Conservation (phyloP, 2,329 filamentous ascomycete genomes). For the Neurospora sp. region DNA sequence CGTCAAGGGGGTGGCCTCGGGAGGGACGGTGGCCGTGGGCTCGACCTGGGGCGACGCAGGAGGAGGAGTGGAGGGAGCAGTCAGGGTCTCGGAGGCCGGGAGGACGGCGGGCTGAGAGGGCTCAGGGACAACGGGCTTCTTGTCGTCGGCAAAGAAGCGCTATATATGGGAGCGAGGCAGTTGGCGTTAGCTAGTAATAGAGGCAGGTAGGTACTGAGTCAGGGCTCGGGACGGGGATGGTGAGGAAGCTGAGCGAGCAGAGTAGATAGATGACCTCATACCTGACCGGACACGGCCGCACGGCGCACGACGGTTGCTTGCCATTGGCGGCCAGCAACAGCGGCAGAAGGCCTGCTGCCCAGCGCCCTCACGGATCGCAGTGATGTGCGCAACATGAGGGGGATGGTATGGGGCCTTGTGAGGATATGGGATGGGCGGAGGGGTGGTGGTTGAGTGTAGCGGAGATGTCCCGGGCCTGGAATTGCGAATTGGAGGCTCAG, state of each 20-base stretch:
- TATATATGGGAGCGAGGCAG: conserved; percentile 20
- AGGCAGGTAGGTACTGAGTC: conserved; percentile 13
- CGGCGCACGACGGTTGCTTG: conserved; percentile 32
- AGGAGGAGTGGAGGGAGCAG: conserved; percentile 34
- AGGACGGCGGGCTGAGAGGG: conserved; percentile 38
- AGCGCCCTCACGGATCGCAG: conserved; percentile 53
- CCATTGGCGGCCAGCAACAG: conserved; percentile 50
- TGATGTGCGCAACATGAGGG: conserved; percentile 59
- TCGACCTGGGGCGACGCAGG: conserved; percentile 26
- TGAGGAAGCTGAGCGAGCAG: neutral
- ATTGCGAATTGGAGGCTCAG: conserved; percentile 1
- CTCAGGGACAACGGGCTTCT: conserved; percentile 37
- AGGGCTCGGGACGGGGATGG: conserved; percentile 11
- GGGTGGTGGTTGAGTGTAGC: conserved; percentile 18
- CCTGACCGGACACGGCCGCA: conserved; percentile 28
- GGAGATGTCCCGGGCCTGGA: conserved; percentile 3
- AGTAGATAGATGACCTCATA: conserved; percentile 21
- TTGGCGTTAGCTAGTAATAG: conserved; percentile 7
- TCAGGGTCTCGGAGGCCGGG: conserved; percentile 43
- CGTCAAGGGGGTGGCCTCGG: conserved; percentile 29
- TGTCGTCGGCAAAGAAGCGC: conserved; percentile 48
- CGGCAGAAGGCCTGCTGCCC: conserved; percentile 42
- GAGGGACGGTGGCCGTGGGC: conserved; percentile 27
- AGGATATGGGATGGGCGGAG: conserved; percentile 3
- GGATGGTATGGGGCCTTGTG: conserved; percentile 35